A percentile compares a stretch with the other conserved stretches of the same genome.
phyloP scores from a whole-genome alignment of 2,329 filamentous ascomycete genomes.

The Paecilomyces sp. region DNA sequence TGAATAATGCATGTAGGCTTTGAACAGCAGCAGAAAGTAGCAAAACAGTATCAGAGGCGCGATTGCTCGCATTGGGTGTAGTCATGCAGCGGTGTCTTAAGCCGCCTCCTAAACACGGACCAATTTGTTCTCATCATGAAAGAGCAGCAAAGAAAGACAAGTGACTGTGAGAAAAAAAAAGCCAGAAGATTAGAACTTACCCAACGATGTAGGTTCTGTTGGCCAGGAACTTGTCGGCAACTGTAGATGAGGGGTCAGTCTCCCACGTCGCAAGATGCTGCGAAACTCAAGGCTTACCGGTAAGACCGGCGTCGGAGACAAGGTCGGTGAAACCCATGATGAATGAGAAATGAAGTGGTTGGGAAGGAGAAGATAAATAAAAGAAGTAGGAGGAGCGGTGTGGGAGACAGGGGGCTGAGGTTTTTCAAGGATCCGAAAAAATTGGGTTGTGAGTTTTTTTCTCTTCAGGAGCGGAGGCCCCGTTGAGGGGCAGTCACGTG shows the following conservation, averaged over 20 bases:
- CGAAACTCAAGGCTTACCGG: conserved; percentile 40
- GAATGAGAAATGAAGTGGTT: conserved; percentile 12
- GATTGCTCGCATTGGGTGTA: conserved; percentile 65
- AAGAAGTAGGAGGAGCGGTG: conserved; percentile 9
- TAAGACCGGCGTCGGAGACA: conserved; percentile 55
- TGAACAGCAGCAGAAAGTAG: conserved; percentile 12
- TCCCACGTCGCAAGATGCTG: conserved; percentile 11
- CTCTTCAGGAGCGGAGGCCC: conserved; percentile 6
- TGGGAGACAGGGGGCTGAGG: conserved; percentile 18
- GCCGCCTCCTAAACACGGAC: conserved; percentile 93
- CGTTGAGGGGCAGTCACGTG: conserved; percentile 17
- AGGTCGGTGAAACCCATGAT: conserved; percentile 63
- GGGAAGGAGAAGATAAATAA: conserved; percentile 10
- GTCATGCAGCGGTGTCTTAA: conserved; percentile 84
- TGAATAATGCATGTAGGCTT: neutral
- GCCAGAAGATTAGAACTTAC: conserved; percentile 49
- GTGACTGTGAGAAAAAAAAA: conserved; percentile 12
- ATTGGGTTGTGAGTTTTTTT: conserved; percentile 16
- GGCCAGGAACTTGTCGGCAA: conserved; percentile 37
- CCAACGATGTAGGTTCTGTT: conserved; percentile 76
- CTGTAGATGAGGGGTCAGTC: conserved; percentile 29
- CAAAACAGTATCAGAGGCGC: conserved; percentile 60
- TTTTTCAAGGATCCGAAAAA: conserved; percentile 15
- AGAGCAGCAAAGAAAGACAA: conserved; percentile 15
- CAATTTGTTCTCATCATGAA: conserved; percentile 75